Evolutionary conservation across 1,139 yeast genomes (phyloP).

Genomic region (Hyphopichia buzzinii): DNA sequence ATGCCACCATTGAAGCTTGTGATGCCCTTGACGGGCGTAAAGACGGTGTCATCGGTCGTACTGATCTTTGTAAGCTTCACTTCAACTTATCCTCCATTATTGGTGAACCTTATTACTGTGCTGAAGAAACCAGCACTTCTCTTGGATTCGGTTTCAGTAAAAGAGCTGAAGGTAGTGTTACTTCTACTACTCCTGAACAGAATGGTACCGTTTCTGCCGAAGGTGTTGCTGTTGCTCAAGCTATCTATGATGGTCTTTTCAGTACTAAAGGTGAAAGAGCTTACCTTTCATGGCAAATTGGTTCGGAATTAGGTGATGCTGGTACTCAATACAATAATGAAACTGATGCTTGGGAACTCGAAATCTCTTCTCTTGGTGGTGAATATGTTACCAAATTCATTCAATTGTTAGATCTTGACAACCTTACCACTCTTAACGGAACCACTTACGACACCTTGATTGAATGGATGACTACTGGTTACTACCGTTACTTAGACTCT

Average conservation of each 20-base stretch:
- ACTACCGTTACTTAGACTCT: constrained; percentile 2
- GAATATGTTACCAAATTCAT: constrained; percentile 3
- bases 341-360: constrained; percentile 1
- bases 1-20: constrained; percentile 3
- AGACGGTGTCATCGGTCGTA: constrained; percentile 1
- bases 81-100: constrained; percentile 2
- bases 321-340: neutral
- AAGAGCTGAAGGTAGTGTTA: neutral
- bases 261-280: constrained; percentile 2
- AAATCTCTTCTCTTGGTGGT: constrained; percentile 1
- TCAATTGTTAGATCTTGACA: constrained; percentile 3
- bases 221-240: constrained; percentile 4
- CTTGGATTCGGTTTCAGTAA: neutral
- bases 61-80: constrained; percentile 3
- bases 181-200: constrained; percentile 1
- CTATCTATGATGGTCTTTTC: constrained; percentile 2
- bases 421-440: constrained; percentile 1
- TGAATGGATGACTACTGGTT: constrained; percentile 1
- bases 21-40: constrained; percentile 2
- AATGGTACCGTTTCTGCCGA: constrained; percentile 2
- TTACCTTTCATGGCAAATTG: constrained; percentile 2
- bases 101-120: constrained; percentile 1
- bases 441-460: constrained; percentile 4
- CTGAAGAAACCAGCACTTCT: neutral
- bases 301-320: constrained; percentile 1